phyloP scores from a whole-genome alignment of 345 rosid genomes.

The Aquilaria yunnanensis region DNA sequence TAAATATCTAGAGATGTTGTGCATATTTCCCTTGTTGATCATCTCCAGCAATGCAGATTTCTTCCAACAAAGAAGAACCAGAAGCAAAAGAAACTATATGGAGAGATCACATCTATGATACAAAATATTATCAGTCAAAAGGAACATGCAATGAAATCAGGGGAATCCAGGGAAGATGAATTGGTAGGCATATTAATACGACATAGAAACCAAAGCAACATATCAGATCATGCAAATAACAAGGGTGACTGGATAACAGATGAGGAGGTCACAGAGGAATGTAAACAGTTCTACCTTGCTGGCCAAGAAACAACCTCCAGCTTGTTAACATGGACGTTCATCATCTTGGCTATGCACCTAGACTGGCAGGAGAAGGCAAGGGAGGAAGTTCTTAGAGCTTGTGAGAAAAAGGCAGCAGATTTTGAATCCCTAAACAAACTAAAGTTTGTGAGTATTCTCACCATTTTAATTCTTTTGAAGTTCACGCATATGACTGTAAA shows the following conservation, averaged over 20 bases:
- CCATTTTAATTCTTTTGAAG: not conserved
- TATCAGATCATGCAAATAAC: constrained; percentile 13
- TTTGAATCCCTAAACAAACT: constrained; percentile 26
- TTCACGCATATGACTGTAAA: not conserved
- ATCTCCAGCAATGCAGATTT: constrained; percentile 19
- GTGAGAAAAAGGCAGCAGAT: constrained; percentile 22
- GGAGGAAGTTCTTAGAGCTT: constrained; percentile 36
- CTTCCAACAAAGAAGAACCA: constrained; percentile 44
- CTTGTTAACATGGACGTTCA: constrained; percentile 41
- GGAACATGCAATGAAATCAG: constrained; percentile 23
- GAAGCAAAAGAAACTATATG: constrained; percentile 30
- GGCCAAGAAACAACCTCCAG: constrained; percentile 59
- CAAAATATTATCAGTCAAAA: constrained; percentile 24
- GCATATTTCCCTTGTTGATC: not conserved
- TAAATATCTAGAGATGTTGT: not conserved
- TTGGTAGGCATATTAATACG: constrained; percentile 38
- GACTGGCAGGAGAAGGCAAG: constrained; percentile 55
- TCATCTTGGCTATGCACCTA: constrained; percentile 43
- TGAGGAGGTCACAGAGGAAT: constrained; percentile 47
- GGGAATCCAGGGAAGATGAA: constrained; percentile 23
- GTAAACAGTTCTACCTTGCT: constrained; percentile 46
- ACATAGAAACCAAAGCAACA: constrained; percentile 15
- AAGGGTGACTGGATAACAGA: constrained; percentile 23
- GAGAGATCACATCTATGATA: constrained; percentile 26
- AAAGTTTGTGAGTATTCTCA: constrained; percentile 24